Evolutionary conservation across 495 filamentous ascomycete species (phyloP).

Genomic region (Melanomma pulvis-pyrius): DNA sequence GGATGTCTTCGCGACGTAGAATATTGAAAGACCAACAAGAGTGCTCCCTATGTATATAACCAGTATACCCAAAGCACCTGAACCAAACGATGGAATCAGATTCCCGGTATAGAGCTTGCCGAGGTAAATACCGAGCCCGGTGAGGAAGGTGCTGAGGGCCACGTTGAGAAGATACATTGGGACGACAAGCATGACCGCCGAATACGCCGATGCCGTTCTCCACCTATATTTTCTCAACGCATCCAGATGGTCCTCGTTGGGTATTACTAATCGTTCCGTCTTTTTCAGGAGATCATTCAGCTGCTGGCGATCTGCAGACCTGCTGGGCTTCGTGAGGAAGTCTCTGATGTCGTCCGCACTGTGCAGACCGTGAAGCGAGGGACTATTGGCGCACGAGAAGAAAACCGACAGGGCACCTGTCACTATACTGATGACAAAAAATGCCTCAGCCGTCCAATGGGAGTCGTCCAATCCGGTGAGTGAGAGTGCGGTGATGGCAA

Average conservation of each 20-base stretch:
- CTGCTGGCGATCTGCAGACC: neutral
- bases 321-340: constrained; percentile 19
- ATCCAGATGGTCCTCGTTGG: neutral
- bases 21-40: neutral
- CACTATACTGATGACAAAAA: constrained; percentile 24
- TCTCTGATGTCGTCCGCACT: constrained; percentile 17
- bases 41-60: neutral
- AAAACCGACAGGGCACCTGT: constrained; percentile 30
- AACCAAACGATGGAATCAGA: constrained; percentile 9
- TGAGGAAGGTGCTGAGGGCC: constrained; percentile 15
- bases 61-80: constrained; percentile 13
- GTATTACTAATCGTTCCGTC: neutral
- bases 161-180: constrained; percentile 19
- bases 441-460: constrained; percentile 28
- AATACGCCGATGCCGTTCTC: constrained; percentile 17
- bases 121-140: constrained; percentile 30
- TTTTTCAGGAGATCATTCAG: neutral
- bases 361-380: constrained; percentile 2
- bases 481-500: constrained; percentile 30
- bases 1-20: neutral
- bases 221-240: neutral
- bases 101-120: constrained; percentile 13
- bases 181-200: constrained; percentile 20
- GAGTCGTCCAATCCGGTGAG: constrained; percentile 9
- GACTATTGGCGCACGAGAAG: constrained; percentile 23